phyloP scores from a whole-genome alignment of 345 rosid genomes.

The Excoecaria cochinchinensis region DNA sequence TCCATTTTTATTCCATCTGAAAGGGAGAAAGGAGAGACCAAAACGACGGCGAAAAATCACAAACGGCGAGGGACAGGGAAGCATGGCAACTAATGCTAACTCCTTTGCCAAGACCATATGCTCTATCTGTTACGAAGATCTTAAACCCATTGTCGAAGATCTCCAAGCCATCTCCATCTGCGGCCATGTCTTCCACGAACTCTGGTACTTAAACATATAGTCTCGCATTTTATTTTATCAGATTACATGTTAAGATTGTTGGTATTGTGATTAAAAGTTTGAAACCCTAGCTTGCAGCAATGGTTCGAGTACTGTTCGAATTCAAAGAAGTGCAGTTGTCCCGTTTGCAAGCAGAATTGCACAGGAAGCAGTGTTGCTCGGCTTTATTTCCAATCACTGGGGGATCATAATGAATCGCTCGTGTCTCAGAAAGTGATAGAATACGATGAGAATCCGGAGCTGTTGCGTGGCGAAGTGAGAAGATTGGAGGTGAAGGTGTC shows the following conservation, averaged over 20 bases:
- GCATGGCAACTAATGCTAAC: conserved; percentile 10
- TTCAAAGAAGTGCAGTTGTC: conserved; percentile 73
- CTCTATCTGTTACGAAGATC: conserved; percentile 91
- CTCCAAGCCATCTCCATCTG: conserved; percentile 81
- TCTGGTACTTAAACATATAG: conserved; percentile 46
- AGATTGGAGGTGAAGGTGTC: conserved; percentile 58
- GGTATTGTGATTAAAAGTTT: conserved; percentile 18
- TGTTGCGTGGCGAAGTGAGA: conserved; percentile 55
- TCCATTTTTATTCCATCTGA: conserved; percentile 7
- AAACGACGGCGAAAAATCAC: not conserved
- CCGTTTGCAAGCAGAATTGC: conserved; percentile 84
- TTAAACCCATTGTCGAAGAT: conserved; percentile 79
- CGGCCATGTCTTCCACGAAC: conserved; percentile 95
- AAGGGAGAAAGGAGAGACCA: not conserved
- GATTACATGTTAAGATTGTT: not conserved
- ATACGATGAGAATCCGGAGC: conserved; percentile 48
- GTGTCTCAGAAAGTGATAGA: conserved; percentile 32
- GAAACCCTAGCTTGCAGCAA: conserved; percentile 72
- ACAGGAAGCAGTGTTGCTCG: conserved; percentile 43
- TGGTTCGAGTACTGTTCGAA: conserved; percentile 88
- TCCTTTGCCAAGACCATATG: conserved; percentile 61
- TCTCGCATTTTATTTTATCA: not conserved
- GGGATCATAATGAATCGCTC: conserved; percentile 41
- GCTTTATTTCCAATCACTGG: conserved; percentile 85
- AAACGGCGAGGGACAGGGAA: conserved; percentile 13